Evolutionary conservation across 2,329 filamentous ascomycete species (phyloP), one percentile per base, ranked within the genome.

Genomic region (Colletotrichum brevisporum): DNA sequence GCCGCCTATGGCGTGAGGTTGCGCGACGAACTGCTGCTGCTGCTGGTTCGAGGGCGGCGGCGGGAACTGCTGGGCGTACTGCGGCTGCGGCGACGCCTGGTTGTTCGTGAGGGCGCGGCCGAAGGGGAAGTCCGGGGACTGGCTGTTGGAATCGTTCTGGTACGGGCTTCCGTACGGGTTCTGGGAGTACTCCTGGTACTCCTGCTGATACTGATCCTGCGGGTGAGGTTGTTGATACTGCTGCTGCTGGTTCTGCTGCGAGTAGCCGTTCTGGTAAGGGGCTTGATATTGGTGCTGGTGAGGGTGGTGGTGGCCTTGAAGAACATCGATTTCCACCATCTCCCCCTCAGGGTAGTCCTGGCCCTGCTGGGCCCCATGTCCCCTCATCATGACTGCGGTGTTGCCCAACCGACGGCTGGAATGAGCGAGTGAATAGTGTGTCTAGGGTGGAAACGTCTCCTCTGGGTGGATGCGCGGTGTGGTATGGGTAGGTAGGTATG

Each of bases 281-380:
- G 55, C 50, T 21, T 69, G 66, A 56, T 66, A 69, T 56, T 69
- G 66, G 13, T 69, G 62, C 45, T 69, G 66, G 24, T 69, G 66
- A 54, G 62, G 66, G 50, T 69, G 66, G 41, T 69, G 66, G 60
- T 60, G 66, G 39, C 64, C 67, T 62, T 78, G 76, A 24, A 74
- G 74, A 54, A 73, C 73, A 51, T 80, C 78, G 52, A 80, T 79
- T 54, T 80, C 79, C 63, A 78, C 72, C 77, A 79, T 78, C 67
- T 80, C 79, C 52, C 76, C 74, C 70, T 78, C 77, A 26, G 72
- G 72, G 67, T 75, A 74, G 54, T 74, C 75, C 67, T 76, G 73
- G 58, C 72, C 72, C 67, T 73, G 69, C 61, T 74, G 69, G 21
- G 65, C 64, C 26, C 67, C 69, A 53, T 72, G 69, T 53, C 68